A percentile compares a stretch with the other conserved stretches of the same genome.
Evolutionary conservation across 140 eudicot species (phyloP).

Genomic region (Erigeron philadelphicus): DNA sequence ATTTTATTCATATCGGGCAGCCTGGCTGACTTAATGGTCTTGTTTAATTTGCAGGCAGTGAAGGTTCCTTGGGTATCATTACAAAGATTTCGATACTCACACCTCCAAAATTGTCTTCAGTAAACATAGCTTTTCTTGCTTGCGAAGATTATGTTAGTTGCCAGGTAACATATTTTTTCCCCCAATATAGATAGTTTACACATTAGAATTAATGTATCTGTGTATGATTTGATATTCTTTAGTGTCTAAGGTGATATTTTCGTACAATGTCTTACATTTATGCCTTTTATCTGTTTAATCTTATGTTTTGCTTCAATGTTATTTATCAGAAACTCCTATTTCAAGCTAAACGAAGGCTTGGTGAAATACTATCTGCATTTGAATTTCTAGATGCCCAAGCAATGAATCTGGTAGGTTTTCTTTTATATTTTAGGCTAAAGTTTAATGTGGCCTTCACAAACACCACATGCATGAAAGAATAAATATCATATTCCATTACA

Average conservation of each 20-base stretch:
- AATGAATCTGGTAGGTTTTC: slow-evolving; percentile 63
- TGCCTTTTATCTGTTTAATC: neutral
- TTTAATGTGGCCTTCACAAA: neutral
- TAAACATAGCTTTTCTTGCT: slow-evolving; percentile 86
- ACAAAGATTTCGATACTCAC: slow-evolving; percentile 89
- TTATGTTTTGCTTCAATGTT: slow-evolving; percentile 8
- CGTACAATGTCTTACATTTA: neutral
- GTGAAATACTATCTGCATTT: slow-evolving; percentile 92
- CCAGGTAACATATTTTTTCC: slow-evolving; percentile 55
- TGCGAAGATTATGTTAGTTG: slow-evolving; percentile 85
- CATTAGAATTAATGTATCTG: neutral
- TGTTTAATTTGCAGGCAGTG: slow-evolving; percentile 63
- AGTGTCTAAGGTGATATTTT: neutral
- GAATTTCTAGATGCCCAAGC: slow-evolving; percentile 81
- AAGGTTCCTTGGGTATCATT: slow-evolving; percentile 88
- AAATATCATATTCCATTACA: neutral
- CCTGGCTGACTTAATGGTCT: slow-evolving; percentile 14
- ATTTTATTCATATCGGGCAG: neutral
- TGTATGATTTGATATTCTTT: neutral
- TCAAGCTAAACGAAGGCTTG: slow-evolving; percentile 81
- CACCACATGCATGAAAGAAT: slow-evolving; percentile 4
- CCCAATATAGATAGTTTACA: neutral
- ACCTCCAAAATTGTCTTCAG: slow-evolving; percentile 75
- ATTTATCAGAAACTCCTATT: slow-evolving; percentile 60
- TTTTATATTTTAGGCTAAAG: slow-evolving; percentile 11